Evolutionary conservation across 108 stramenopile genomes (phyloP).

Genomic region (Stephanodiscus triporus): DNA sequence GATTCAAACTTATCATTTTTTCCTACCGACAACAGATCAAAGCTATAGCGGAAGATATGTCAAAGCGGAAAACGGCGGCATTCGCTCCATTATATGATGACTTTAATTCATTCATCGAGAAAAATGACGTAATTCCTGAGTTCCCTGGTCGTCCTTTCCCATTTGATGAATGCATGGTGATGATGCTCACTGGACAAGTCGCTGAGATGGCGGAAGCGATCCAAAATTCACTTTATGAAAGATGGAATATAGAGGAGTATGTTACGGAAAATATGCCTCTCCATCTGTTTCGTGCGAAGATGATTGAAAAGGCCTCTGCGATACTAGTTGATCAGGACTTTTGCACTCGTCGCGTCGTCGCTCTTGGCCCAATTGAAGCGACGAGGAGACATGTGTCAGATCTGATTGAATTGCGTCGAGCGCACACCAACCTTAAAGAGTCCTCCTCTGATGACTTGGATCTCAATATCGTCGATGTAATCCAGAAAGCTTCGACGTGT

Average conservation of each 20-base stretch:
- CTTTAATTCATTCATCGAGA: slow-evolving; percentile 67
- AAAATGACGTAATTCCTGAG: slow-evolving; percentile 28
- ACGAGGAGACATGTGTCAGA: slow-evolving; percentile 83
- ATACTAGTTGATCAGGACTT: slow-evolving; percentile 65
- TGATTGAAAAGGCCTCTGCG: slow-evolving; percentile 62
- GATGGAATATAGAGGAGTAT: slow-evolving; percentile 80
- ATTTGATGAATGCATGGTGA: slow-evolving; percentile 45
- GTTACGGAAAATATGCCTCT: slow-evolving; percentile 71
- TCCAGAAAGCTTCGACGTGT: slow-evolving; percentile 75
- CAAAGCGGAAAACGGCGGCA: slow-evolving; percentile 66
- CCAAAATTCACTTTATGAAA: slow-evolving; percentile 46
- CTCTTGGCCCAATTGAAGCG: slow-evolving; percentile 79
- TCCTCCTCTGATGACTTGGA: slow-evolving; percentile 23
- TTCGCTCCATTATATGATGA: slow-evolving; percentile 73
- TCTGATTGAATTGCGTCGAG: slow-evolving; percentile 73
- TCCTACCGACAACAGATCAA: slow-evolving; percentile 51
- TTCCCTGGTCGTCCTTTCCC: slow-evolving; percentile 14
- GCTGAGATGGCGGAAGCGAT: slow-evolving; percentile 29
- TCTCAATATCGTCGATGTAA: slow-evolving; percentile 62
- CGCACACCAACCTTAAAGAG: slow-evolving; percentile 25
- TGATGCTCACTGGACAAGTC: slow-evolving; percentile 43
- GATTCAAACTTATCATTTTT: background rate
- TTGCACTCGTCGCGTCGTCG: slow-evolving; percentile 68
- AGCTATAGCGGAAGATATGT: slow-evolving; percentile 83
- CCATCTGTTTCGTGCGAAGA: slow-evolving; percentile 76